Percentiles rank a stretch among this genome's conserved stretches.
Evolutionary conservation across 352 stramenopile genomes (phyloP).

Genomic region (Thraustotheca clavata): DNA sequence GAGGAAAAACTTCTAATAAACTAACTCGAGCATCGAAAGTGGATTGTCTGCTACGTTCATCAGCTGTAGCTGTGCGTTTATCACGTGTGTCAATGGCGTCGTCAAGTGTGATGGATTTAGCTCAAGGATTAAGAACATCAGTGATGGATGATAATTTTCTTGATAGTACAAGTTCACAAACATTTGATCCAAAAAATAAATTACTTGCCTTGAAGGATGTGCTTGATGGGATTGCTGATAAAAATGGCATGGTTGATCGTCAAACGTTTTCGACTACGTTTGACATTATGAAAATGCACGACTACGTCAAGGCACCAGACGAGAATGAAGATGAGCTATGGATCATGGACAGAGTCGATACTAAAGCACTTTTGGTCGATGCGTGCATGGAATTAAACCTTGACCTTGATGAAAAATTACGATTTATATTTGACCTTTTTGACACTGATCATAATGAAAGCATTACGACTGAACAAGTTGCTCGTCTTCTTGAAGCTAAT

Average conservation of each 20-base stretch:
- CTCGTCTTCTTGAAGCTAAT: conserved; percentile 56
- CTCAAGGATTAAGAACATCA: conserved; percentile 48
- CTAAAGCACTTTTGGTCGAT: conserved; percentile 71
- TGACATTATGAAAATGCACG: conserved; percentile 32
- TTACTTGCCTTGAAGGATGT: conserved; percentile 61
- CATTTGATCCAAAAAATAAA: conserved; percentile 27
- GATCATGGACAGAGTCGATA: conserved; percentile 58
- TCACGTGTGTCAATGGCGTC: conserved; percentile 40
- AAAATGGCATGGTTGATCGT: conserved; percentile 54
- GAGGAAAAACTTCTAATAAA: too few relatives aligned
- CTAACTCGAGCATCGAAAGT: conserved; percentile 31
- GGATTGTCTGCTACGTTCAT: conserved; percentile 56
- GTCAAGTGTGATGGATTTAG: conserved; percentile 22
- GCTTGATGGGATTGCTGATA: conserved; percentile 59
- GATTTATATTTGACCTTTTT: conserved; percentile 79
- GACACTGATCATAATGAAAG: conserved; percentile 41
- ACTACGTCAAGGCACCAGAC: conserved; percentile 37
- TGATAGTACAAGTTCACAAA: conserved; percentile 31
- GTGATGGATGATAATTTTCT: conserved; percentile 47
- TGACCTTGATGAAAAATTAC: conserved; percentile 60
- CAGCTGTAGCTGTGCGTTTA: conserved; percentile 41
- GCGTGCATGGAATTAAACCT: conserved; percentile 73
- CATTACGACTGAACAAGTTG: conserved; percentile 55
- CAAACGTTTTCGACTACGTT: conserved; percentile 70
- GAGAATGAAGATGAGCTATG: conserved; percentile 34